A percentile compares a stretch with the other conserved stretches of the same genome.
Evolutionary conservation across 805 yeast genomes (phyloP).

Genomic region (Huiozyma sinensis): DNA sequence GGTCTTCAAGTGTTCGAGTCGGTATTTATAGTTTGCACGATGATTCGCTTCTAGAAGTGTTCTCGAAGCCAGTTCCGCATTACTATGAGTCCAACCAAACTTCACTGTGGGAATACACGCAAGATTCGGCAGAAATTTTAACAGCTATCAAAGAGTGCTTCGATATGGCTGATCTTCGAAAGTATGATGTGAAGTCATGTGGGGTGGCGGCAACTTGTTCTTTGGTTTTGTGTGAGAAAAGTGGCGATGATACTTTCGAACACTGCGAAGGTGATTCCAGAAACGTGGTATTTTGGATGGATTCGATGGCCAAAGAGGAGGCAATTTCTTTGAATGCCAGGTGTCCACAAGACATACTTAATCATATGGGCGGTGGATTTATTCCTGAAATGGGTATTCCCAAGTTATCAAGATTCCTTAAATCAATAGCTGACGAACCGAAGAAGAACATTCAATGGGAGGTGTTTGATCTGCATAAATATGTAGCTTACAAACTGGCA

Average conservation of each 20-base stretch:
- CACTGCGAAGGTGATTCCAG: slow-evolving; percentile 18
- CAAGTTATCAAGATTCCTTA: slow-evolving; percentile 33
- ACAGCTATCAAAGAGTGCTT: slow-evolving; percentile 23
- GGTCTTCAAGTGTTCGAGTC: slow-evolving; percentile 40
- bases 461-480: slow-evolving; percentile 45
- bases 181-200: slow-evolving; percentile 16
- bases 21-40: slow-evolving; percentile 19
- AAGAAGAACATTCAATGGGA: slow-evolving; percentile 12
- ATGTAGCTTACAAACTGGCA: slow-evolving; percentile 24
- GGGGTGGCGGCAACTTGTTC: slow-evolving; percentile 52
- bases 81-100: slow-evolving; percentile 2
- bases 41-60: slow-evolving; percentile 10
- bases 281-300: slow-evolving; percentile 54
- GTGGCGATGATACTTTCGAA: slow-evolving; percentile 1
- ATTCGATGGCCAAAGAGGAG: slow-evolving; percentile 33
- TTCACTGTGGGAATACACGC: slow-evolving; percentile 27
- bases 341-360: slow-evolving; percentile 13
- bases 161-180: slow-evolving; percentile 1
- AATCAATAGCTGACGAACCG: slow-evolving; percentile 10
- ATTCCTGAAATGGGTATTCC: slow-evolving; percentile 52
- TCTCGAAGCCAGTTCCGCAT: slow-evolving; percentile 17
- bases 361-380: slow-evolving; percentile 34
- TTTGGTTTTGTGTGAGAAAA: slow-evolving; percentile 34
- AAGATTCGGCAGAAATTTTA: slow-evolving; percentile 33
- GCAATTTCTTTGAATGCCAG: slow-evolving; percentile 22